phyloP scores from a whole-genome alignment of 192 early-diverging fungal species.

The Oehlia diaphana region DNA sequence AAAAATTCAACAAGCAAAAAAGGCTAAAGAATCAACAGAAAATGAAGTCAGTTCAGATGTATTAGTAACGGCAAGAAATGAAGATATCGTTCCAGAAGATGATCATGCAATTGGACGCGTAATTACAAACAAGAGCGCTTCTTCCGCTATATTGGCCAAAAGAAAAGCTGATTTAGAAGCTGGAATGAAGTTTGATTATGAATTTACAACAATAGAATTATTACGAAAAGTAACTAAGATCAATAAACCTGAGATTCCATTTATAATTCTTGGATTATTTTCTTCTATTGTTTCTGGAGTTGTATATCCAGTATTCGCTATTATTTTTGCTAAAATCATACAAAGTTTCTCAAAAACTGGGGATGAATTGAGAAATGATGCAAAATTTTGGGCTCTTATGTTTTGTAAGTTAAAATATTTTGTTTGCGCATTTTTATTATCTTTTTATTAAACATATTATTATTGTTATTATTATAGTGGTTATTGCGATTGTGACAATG shows the following conservation, averaged over 20 bases:
- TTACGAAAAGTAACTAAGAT: constrained; percentile 4
- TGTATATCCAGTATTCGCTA: constrained; percentile 73
- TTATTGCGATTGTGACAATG: constrained; percentile 15
- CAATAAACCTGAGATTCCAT: constrained; percentile 16
- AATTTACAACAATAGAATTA: constrained; percentile 24
- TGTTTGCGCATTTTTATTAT: neutral
- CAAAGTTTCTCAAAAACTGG: constrained; percentile 17
- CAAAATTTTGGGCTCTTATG: constrained; percentile 50
- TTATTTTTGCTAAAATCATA: constrained; percentile 58
- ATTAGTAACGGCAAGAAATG: neutral
- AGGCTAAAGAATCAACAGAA: constrained; percentile 19
- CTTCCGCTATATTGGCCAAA: constrained; percentile 17
- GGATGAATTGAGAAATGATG: constrained; percentile 26
- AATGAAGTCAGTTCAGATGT: neutral
- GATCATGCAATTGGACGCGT: constrained; percentile 5
- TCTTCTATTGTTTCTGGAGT: neutral
- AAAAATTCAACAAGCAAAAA: constrained; percentile 42
- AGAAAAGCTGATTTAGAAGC: constrained; percentile 18
- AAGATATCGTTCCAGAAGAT: constrained; percentile 23
- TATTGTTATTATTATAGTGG: neutral
- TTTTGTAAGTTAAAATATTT: constrained; percentile 36
- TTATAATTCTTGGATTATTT: constrained; percentile 10
- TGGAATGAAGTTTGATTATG: constrained; percentile 2
- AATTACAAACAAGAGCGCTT: constrained; percentile 7
- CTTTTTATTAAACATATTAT: neutral